Conservation (phyloP, 1,139 yeast genomes). For the Blastobotrys malaysiensis region DNA sequence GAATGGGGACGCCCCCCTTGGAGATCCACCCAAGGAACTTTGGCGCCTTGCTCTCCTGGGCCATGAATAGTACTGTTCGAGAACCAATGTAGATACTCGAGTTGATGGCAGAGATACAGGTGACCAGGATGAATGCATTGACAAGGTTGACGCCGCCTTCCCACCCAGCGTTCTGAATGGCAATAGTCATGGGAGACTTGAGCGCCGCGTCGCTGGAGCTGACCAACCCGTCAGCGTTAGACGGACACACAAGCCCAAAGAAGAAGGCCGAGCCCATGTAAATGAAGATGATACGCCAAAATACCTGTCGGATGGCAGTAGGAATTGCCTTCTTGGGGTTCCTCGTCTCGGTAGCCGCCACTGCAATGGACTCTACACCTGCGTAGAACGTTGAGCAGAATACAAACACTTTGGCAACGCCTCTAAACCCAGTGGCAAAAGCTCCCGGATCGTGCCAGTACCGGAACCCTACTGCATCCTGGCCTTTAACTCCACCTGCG, state of each 20-base stretch:
- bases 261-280: slow-evolving; percentile 76
- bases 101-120: slow-evolving; percentile 68
- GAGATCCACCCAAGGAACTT: slow-evolving; percentile 48
- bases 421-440: slow-evolving; percentile 55
- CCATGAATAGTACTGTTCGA: slow-evolving; percentile 53
- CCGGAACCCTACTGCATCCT: slow-evolving; percentile 34
- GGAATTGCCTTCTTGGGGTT: slow-evolving; percentile 84
- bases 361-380: slow-evolving; percentile 85
- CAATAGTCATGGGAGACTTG: slow-evolving; percentile 74
- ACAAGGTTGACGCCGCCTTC: slow-evolving; percentile 64
- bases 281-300: slow-evolving; percentile 72
- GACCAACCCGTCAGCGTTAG: slow-evolving; percentile 48
- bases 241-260: slow-evolving; percentile 81
- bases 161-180: slow-evolving; percentile 63
- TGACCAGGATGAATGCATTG: slow-evolving; percentile 66
- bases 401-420: slow-evolving; percentile 65
- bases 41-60: slow-evolving; percentile 61
- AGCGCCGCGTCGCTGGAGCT: slow-evolving; percentile 39
- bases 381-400: slow-evolving; percentile 60
- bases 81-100: slow-evolving; percentile 63
- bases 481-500: slow-evolving; percentile 51
- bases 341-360: slow-evolving; percentile 82
- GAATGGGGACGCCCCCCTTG: slow-evolving; percentile 57
- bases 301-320: slow-evolving; percentile 74
- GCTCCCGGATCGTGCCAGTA: slow-evolving; percentile 95